Conservation (phyloP, 805 yeast genomes). For the Priceomyces melissophilus region DNA sequence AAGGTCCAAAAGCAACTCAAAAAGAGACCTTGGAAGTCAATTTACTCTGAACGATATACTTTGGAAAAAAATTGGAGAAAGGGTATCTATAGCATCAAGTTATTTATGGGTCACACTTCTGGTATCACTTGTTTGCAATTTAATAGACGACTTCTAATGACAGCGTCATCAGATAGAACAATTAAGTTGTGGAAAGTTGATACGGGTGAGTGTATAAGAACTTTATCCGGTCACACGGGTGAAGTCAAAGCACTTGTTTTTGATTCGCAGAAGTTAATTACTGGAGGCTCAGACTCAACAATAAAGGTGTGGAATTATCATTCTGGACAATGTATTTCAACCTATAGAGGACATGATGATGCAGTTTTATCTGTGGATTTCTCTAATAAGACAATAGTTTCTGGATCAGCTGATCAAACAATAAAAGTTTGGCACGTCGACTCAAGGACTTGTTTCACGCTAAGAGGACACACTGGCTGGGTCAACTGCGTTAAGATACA, state of each 20-base stretch:
- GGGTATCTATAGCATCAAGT: slow-evolving; percentile 62
- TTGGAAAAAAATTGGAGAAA: slow-evolving; percentile 95
- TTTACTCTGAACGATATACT: slow-evolving; percentile 83
- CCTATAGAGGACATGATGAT: slow-evolving; percentile 89
- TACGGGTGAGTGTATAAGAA: slow-evolving; percentile 70
- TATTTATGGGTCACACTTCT: slow-evolving; percentile 78
- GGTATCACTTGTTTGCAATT: slow-evolving; percentile 88
- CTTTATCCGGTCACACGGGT: slow-evolving; percentile 83
- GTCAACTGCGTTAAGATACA: slow-evolving; percentile 89
- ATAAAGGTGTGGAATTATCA: slow-evolving; percentile 95
- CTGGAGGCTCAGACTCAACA: slow-evolving; percentile 88
- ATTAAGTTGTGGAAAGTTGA: slow-evolving; percentile 91
- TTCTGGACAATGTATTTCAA: slow-evolving; percentile 90
- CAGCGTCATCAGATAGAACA: slow-evolving; percentile 90
- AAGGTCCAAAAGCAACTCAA: slow-evolving; percentile 12
- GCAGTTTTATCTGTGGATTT: slow-evolving; percentile 85
- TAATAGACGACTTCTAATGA: slow-evolving; percentile 69
- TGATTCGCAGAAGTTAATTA: slow-evolving; percentile 84
- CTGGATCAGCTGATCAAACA: slow-evolving; percentile 90
- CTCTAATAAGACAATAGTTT: slow-evolving; percentile 72
- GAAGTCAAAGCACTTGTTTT: slow-evolving; percentile 84
- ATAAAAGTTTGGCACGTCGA: slow-evolving; percentile 97
- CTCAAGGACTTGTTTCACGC: slow-evolving; percentile 84
- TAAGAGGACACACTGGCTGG: slow-evolving; percentile 91
- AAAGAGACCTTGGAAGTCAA: slow-evolving; percentile 90